Conservation (phyloP, 306 rosid genomes). For the Quercus dentata region DNA sequence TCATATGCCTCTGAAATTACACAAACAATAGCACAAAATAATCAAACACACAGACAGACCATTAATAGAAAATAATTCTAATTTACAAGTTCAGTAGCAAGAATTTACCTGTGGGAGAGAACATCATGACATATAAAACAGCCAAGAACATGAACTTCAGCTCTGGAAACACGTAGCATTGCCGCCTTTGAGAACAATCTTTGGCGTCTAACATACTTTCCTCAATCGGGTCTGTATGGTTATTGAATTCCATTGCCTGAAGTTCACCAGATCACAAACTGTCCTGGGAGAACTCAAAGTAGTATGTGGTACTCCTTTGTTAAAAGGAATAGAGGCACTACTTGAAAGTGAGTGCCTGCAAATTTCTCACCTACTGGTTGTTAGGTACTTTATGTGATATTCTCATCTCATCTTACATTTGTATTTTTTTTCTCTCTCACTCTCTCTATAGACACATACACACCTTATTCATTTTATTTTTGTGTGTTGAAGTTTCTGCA, state of each 20-base stretch:
- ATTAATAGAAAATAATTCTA: background rate
- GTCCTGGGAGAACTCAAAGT: background rate
- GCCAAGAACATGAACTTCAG: slow-evolving; percentile 31
- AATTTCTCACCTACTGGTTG: slow-evolving; percentile 31
- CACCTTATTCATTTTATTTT: slow-evolving; percentile 14
- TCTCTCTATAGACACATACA: slow-evolving; percentile 2
- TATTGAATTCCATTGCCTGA: slow-evolving; percentile 27
- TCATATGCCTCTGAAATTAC: slow-evolving; percentile 50
- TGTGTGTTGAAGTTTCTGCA: slow-evolving; percentile 13
- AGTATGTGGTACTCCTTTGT: slow-evolving; percentile 2
- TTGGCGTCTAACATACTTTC: background rate
- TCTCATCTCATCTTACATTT: background rate
- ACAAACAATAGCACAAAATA: background rate
- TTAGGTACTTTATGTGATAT: slow-evolving; percentile 22
- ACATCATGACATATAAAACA: slow-evolving; percentile 30
- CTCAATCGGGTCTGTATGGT: background rate
- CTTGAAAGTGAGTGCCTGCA: background rate
- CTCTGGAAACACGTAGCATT: slow-evolving; percentile 4
- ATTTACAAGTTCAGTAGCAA: background rate
- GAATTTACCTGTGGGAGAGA: slow-evolving; percentile 44
- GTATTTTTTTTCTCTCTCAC: slow-evolving; percentile 25
- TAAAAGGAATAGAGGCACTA: slow-evolving; percentile 2
- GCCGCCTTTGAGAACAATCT: background rate
- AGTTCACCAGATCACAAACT: slow-evolving; percentile 22
- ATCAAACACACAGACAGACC: background rate